Conservation (phyloP, 495 filamentous ascomycete species). For the Penicillium taxi region DNA sequence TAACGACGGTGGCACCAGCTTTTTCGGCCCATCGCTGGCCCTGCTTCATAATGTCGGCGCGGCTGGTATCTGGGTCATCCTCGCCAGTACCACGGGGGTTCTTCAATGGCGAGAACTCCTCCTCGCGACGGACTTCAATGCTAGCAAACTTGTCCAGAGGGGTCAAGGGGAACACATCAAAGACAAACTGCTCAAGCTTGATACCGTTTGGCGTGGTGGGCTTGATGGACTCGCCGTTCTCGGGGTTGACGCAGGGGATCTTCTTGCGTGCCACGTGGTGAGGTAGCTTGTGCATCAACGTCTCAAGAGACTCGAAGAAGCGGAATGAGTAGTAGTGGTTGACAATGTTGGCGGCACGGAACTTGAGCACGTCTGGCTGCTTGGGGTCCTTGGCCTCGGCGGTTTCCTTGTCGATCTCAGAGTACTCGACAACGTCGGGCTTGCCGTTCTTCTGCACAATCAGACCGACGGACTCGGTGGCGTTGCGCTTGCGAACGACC, state of each 20-base stretch:
- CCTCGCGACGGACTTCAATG: slow-evolving; percentile 92
- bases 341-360: slow-evolving; percentile 97
- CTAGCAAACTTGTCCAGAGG: slow-evolving; percentile 83
- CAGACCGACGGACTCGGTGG: slow-evolving; percentile 91
- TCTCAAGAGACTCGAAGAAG: slow-evolving; percentile 85
- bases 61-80: slow-evolving; percentile 91
- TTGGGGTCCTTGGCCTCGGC: slow-evolving; percentile 84
- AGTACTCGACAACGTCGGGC: slow-evolving; percentile 98
- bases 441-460: slow-evolving; percentile 92
- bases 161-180: slow-evolving; percentile 93
- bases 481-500: slow-evolving; percentile 95
- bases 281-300: slow-evolving; percentile 75
- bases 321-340: slow-evolving; percentile 98
- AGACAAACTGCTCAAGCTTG: slow-evolving; percentile 99
- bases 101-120: slow-evolving; percentile 98
- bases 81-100: slow-evolving; percentile 85
- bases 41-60: slow-evolving; percentile 79
- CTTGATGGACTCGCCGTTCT: slow-evolving; percentile 72
- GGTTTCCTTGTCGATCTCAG: slow-evolving; percentile 82
- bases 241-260: slow-evolving; percentile 77
- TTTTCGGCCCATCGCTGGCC: slow-evolving; percentile 75
- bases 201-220: slow-evolving; percentile 93
- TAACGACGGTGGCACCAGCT: slow-evolving; percentile 68
- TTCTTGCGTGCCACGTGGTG: slow-evolving; percentile 98
- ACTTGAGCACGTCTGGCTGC: slow-evolving; percentile 77